Conservation (phyloP, 306 rosid species). For the Lablab purpureus region DNA sequence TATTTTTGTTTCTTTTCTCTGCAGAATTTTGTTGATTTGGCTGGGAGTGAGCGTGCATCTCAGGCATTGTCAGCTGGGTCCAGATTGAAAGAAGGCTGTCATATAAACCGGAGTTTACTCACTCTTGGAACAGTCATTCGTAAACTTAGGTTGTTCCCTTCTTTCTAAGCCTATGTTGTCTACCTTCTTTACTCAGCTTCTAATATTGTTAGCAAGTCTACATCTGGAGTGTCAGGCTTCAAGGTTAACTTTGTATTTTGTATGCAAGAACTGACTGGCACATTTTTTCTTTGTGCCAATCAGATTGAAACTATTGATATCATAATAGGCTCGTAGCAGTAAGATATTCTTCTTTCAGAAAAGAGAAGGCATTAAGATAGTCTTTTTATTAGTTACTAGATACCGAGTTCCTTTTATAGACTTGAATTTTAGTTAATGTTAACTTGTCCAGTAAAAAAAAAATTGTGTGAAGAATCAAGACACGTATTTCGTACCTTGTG, state of each 20-base stretch:
- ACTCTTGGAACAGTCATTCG: constrained; percentile 90
- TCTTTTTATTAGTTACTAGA: not conserved
- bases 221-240: constrained; percentile 10
- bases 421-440: constrained; percentile 1
- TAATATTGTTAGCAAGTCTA: not conserved
- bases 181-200: constrained; percentile 14
- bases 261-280: not conserved
- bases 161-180: constrained; percentile 40
- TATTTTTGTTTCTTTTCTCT: constrained; percentile 32
- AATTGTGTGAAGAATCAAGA: not conserved
- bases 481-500: not conserved
- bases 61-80: constrained; percentile 88
- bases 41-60: constrained; percentile 98
- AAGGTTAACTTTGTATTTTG: constrained; percentile 6
- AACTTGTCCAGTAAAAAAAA: not conserved
- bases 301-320: not conserved
- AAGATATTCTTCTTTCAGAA: not conserved
- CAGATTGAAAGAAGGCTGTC: constrained; percentile 92
- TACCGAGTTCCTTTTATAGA: not conserved
- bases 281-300: not conserved
- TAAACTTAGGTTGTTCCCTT: constrained; percentile 73
- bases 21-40: constrained; percentile 95
- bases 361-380: not conserved
- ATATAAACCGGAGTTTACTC: constrained; percentile 90
- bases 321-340: not conserved